A percentile compares a stretch with the other conserved stretches of the same genome.
These are phyloP conservation scores for Silene vulgaris DNA, from an alignment of 179 eudicot species.

Conservation along the genomic window DNA sequence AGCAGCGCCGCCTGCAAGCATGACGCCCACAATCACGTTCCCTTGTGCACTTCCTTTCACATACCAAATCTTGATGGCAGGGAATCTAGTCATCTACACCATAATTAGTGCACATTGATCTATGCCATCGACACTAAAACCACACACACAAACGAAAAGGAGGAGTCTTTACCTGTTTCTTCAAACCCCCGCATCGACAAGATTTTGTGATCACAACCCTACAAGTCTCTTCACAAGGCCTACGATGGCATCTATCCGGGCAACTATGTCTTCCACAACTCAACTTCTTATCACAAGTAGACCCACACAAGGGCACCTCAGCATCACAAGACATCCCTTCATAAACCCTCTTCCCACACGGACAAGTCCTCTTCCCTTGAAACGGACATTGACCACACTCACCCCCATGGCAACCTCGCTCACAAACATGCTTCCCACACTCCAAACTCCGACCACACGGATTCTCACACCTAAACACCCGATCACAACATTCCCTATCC, in stretches of 20 bases:
- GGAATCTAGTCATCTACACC: slow-evolving; percentile 62
- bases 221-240: slow-evolving; percentile 74
- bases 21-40: slow-evolving; percentile 94
- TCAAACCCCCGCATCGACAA: slow-evolving; percentile 88
- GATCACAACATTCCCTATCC: slow-evolving; percentile 69
- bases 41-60: slow-evolving; percentile 85
- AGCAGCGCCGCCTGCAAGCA: slow-evolving; percentile 93
- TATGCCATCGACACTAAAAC: slow-evolving; percentile 13
- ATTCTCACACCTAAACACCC: slow-evolving; percentile 59
- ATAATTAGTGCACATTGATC: slow-evolving; percentile 23
- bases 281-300: slow-evolving; percentile 77
- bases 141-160: slow-evolving; percentile 4
- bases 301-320: slow-evolving; percentile 66
- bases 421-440: slow-evolving; percentile 83
- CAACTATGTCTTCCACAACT: slow-evolving; percentile 79
- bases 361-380: slow-evolving; percentile 83
- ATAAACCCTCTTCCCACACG: slow-evolving; percentile 77
- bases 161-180: slow-evolving; percentile 63
- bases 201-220: slow-evolving; percentile 65
- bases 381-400: slow-evolving; percentile 81
- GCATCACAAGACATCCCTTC: slow-evolving; percentile 96
- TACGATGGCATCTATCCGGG: slow-evolving; percentile 88
- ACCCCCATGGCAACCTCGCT: slow-evolving; percentile 74
- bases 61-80: slow-evolving; percentile 88
- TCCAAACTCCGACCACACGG: slow-evolving; percentile 51